phyloP scores from a whole-genome alignment of 129 eudicot species.

The Apium graveolens region DNA sequence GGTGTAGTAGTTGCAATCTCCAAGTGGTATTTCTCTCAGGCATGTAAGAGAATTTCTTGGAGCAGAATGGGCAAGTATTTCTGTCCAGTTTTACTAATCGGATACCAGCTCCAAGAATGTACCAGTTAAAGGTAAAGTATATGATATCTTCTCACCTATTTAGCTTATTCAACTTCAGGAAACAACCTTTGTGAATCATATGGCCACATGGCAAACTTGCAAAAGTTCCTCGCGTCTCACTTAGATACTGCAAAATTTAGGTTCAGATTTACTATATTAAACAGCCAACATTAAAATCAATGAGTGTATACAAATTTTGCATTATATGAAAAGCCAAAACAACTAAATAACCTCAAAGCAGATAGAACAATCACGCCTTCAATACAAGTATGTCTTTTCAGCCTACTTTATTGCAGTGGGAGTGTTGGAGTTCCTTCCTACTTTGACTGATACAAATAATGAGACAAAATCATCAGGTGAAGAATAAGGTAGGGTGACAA shows the following conservation, averaged over 20 bases:
- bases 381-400: slow-evolving; percentile 61
- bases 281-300: not conserved
- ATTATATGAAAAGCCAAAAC: not conserved
- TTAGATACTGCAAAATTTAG: slow-evolving; percentile 47
- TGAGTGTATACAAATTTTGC: not conserved
- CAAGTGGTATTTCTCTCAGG: slow-evolving; percentile 75
- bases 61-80: slow-evolving; percentile 82
- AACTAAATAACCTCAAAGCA: slow-evolving; percentile 66
- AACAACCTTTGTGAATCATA: slow-evolving; percentile 71
- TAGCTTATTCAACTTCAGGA: slow-evolving; percentile 79
- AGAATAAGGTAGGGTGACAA: not conserved
- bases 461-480: slow-evolving; percentile 5
- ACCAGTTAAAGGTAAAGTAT: not conserved
- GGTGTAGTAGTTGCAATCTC: slow-evolving; percentile 88
- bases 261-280: not conserved
- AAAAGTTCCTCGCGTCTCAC: slow-evolving; percentile 46
- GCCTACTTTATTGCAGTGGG: slow-evolving; percentile 75
- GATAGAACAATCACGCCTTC: slow-evolving; percentile 96
- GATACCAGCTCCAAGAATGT: not conserved
- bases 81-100: slow-evolving; percentile 26
- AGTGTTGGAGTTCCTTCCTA: slow-evolving; percentile 43
- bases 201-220: slow-evolving; percentile 78
- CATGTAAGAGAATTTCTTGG: slow-evolving; percentile 75
- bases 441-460: slow-evolving; percentile 40
- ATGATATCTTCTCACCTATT: slow-evolving; percentile 52